Evolutionary conservation across 768 basidiomycete genomes (phyloP).

Genomic region (Amylocystis lapponica): DNA sequence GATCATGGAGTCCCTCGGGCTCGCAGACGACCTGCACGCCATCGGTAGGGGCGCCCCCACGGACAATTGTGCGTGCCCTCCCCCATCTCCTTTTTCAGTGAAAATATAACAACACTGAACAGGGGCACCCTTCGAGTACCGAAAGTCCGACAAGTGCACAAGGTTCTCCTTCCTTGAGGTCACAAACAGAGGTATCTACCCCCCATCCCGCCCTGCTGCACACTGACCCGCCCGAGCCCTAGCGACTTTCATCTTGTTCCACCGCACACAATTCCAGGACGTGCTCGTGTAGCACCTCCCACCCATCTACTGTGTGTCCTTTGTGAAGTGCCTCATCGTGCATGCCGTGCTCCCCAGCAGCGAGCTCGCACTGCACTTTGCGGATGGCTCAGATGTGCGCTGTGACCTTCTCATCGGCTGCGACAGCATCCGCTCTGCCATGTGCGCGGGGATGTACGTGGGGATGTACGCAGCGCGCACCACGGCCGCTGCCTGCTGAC

Average conservation of each 20-base stretch:
- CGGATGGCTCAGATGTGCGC: constrained; percentile 15
- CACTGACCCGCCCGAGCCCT: neutral
- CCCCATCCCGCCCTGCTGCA: neutral
- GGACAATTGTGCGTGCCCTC: neutral
- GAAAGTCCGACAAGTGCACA: constrained; percentile 9
- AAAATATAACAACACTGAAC: neutral
- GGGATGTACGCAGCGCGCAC: constrained; percentile 20
- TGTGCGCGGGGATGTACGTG: constrained; percentile 18
- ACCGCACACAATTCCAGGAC: constrained; percentile 23
- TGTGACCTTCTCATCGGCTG: constrained; percentile 23
- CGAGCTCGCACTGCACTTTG: constrained; percentile 18
- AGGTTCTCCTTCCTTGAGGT: neutral
- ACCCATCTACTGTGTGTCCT: constrained; percentile 14
- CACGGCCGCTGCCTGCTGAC: constrained; percentile 3
- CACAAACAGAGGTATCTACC: neutral
- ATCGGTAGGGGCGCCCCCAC: neutral
- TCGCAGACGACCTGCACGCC: constrained; percentile 9
- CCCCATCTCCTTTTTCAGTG: neutral
- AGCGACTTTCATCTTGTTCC: constrained; percentile 10
- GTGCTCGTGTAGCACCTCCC: constrained; percentile 20
- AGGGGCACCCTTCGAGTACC: constrained; percentile 3
- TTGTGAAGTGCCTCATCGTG: constrained; percentile 26
- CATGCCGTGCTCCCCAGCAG: constrained; percentile 12
- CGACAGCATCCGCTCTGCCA: constrained; percentile 23
- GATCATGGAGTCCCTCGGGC: constrained; percentile 13